Percentiles rank a stretch among this genome's conserved stretches.
phyloP scores from a whole-genome alignment of 2,329 filamentous ascomycete genomes.

The Acarospora socialis region DNA sequence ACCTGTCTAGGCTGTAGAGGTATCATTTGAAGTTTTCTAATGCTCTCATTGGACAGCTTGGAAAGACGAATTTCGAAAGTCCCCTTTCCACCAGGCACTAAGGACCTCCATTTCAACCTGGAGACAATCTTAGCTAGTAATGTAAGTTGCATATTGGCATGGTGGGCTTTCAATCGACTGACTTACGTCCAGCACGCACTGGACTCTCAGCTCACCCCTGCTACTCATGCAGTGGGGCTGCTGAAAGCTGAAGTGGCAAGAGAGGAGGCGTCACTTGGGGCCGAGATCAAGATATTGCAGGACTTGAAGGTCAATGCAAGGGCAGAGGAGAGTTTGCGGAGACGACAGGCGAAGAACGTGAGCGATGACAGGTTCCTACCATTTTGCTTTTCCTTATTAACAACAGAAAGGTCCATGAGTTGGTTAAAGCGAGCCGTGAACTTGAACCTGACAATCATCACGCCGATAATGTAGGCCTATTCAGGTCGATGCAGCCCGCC shows the following conservation, averaged over 20 bases:
- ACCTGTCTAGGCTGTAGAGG: not conserved
- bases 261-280: conserved; percentile 28
- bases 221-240: conserved; percentile 26
- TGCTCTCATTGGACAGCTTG: conserved; percentile 5
- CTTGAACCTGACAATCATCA: too few relatives aligned
- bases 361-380: too few relatives aligned
- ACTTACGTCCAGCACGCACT: conserved; percentile 20
- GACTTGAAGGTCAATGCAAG: conserved; percentile 31
- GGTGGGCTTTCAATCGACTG: conserved; percentile 3
- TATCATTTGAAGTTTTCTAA: not conserved
- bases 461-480: too few relatives aligned
- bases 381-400: too few relatives aligned
- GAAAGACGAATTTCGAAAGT: conserved; percentile 9
- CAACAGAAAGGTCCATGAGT: too few relatives aligned
- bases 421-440: too few relatives aligned
- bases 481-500: too few relatives aligned
- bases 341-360: conserved; percentile 29
- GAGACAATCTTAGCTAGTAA: conserved; percentile 8
- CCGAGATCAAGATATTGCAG: conserved; percentile 26
- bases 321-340: conserved; percentile 24
- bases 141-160: conserved; percentile 12
- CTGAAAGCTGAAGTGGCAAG: conserved; percentile 28
- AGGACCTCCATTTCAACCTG: conserved; percentile 7
- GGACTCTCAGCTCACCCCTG: conserved; percentile 26
- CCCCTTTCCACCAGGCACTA: conserved; percentile 9